Evolutionary conservation across 345 rosid genomes (phyloP), one percentile per base, ranked within the genome.

Genomic region (Rhodamnia rubescens): DNA sequence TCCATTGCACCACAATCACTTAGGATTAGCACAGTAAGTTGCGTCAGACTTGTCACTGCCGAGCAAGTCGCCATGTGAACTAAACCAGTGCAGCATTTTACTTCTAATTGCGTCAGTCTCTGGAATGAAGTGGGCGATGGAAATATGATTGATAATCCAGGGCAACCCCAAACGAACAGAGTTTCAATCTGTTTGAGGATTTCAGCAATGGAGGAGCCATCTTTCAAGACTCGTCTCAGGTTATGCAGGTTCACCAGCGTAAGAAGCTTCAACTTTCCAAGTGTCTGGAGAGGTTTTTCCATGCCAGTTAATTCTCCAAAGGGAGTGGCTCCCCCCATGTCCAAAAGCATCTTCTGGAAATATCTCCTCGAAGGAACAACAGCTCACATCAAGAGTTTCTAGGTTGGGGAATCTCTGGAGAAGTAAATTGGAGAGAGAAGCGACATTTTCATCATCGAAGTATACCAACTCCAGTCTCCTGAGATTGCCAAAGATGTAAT

Each of bases 141-240:
- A 58, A 58, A 3, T 58, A n/a, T 1, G 1, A 58, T 58, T 5
- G 36, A 13, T n/a, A 58, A 58, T 5, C 69, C n/a, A 0, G 8
- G 8, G 4, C 69, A 58, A 1, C 2, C 8, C 0, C 0, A 0
- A 2, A 58, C 0, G 0, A 0, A 1, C 1, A n/a, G 7, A n/a
- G 0, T 2, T 13, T 59, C 1, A n/a, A 59, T 59, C 0, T n/a
- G 18, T n/a, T n/a, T n/a, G 1, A 59, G 69, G 4, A 59, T 59
- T n/a, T 59, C 36, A 6, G 4, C 20, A 18, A 59, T 59, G 36
- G n/a, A 59, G 8, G 69, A 58, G 4, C 32, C 32, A 58, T 26
- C 64, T 26, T n/a, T n/a, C 69, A 8, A n/a, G 3, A 5, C 2
- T 5, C 18, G 69, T 4, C 27, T 2, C 0, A n/a, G 4, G 8